Evolutionary conservation across 345 rosid genomes (phyloP).

Genomic region (Eucalyptus globulus): DNA sequence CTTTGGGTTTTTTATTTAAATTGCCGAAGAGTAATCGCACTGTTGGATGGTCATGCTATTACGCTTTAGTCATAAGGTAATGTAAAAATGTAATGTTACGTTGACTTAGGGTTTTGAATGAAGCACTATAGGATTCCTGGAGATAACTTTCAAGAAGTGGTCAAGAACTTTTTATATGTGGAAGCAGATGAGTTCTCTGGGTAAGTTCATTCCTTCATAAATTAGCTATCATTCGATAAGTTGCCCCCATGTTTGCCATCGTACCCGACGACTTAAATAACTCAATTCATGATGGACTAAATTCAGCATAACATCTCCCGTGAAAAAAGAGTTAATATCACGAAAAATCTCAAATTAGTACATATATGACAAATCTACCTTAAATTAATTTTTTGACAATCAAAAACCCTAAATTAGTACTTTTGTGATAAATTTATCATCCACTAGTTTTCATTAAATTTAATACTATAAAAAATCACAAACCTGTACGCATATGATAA

Average conservation of each 20-base stretch:
- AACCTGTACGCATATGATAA: accelerated
- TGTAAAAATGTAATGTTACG: not conserved
- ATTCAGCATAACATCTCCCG: not conserved
- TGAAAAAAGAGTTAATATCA: too few species aligned
- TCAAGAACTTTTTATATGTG: not conserved
- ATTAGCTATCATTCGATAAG: not conserved
- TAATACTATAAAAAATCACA: accelerated
- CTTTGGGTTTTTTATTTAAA: too few species aligned
- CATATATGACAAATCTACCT: too few species aligned
- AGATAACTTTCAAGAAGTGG: not conserved
- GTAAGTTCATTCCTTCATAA: not conserved
- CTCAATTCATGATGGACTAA: not conserved
- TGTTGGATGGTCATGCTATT: not conserved
- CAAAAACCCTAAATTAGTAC: too few species aligned
- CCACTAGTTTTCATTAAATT: accelerated
- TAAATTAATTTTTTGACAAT: too few species aligned
- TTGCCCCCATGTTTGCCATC: not conserved
- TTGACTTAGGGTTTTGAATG: not conserved
- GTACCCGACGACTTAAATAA: not conserved
- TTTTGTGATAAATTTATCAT: too few species aligned
- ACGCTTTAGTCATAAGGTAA: not conserved
- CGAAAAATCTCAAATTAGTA: too few species aligned
- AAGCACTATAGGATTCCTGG: not conserved
- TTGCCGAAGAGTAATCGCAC: not conserved
- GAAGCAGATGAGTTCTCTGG: not conserved